Conservation (phyloP, 768 basidiomycete genomes). For the Tulasnella sp. region DNA sequence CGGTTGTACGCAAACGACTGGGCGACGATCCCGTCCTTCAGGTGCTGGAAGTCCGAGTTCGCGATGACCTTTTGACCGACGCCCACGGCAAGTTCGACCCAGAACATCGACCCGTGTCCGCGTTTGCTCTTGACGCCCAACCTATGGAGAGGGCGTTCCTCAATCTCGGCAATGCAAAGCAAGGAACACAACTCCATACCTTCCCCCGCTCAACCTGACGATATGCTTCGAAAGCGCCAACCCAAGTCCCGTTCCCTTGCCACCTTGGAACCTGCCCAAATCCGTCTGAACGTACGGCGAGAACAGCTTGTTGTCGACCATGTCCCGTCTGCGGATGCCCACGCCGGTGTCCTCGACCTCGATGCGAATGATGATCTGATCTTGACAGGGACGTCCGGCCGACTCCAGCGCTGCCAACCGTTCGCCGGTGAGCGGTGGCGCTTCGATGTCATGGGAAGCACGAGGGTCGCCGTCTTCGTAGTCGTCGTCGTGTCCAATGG, state of each 20-base stretch:
- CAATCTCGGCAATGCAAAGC: no score
- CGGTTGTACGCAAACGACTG: background rate
- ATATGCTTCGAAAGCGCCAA: constrained; percentile 51
- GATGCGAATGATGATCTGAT: constrained; percentile 46
- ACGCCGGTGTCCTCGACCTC: constrained; percentile 52
- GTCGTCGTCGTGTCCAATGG: background rate
- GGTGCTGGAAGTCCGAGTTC: background rate
- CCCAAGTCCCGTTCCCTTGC: constrained; percentile 50
- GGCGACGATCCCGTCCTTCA: constrained; percentile 27
- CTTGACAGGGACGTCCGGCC: background rate
- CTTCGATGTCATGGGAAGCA: background rate
- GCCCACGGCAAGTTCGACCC: constrained; percentile 40
- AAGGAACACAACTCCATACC: constrained; percentile 33
- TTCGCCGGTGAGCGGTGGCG: background rate
- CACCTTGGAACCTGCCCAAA: constrained; percentile 50
- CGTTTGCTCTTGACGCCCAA: constrained; percentile 45
- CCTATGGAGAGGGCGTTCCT: background rate
- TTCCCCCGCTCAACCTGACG: constrained; percentile 48
- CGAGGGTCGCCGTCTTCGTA: background rate
- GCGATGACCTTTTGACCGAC: constrained; percentile 37
- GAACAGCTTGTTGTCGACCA: constrained; percentile 31
- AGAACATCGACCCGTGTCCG: constrained; percentile 40
- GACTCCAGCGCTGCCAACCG: background rate
- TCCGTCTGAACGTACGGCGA: constrained; percentile 48
- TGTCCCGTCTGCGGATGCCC: constrained; percentile 41